These are phyloP conservation scores for Gossypium herbaceum DNA, from an alignment of 345 rosid species.

Conservation along the genomic window DNA sequence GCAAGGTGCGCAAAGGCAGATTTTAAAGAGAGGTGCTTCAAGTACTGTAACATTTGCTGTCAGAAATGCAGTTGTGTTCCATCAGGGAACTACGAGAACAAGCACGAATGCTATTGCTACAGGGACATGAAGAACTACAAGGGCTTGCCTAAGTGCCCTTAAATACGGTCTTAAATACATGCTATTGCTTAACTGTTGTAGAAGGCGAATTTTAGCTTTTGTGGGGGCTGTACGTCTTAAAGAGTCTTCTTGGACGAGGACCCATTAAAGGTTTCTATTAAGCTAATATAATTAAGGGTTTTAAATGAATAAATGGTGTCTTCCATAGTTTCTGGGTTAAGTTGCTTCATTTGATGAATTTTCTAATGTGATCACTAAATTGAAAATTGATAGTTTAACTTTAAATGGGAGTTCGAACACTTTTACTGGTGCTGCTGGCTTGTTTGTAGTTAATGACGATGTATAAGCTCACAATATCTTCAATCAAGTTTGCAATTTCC, in stretches of 20 bases:
- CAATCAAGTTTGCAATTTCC: background rate
- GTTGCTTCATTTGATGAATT: background rate
- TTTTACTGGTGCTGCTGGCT: background rate
- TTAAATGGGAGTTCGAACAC: background rate
- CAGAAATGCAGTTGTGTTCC: constrained; percentile 82
- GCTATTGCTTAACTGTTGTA: background rate
- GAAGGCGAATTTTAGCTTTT: background rate
- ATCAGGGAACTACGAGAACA: constrained; percentile 70
- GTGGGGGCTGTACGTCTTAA: background rate
- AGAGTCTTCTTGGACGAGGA: background rate
- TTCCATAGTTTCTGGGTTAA: background rate
- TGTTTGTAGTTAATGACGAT: background rate
- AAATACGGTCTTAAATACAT: background rate
- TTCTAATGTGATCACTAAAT: background rate
- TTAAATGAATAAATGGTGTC: background rate
- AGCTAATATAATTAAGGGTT: background rate
- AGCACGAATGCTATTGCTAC: constrained; percentile 78
- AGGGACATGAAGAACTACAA: constrained; percentile 63
- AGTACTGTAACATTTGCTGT: constrained; percentile 87
- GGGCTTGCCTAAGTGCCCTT: constrained; percentile 47
- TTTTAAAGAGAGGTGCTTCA: constrained; percentile 51
- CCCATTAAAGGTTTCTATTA: background rate
- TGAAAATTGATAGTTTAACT: too few relatives aligned
- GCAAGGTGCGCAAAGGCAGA: constrained; percentile 78
- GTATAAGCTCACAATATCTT: background rate